A percentile compares a stretch with the other conserved stretches of the same genome.
These are phyloP conservation scores for Stereum hirsutum DNA, from an alignment of 1,284 basidiomycete genomes.

Conservation along the genomic window DNA sequence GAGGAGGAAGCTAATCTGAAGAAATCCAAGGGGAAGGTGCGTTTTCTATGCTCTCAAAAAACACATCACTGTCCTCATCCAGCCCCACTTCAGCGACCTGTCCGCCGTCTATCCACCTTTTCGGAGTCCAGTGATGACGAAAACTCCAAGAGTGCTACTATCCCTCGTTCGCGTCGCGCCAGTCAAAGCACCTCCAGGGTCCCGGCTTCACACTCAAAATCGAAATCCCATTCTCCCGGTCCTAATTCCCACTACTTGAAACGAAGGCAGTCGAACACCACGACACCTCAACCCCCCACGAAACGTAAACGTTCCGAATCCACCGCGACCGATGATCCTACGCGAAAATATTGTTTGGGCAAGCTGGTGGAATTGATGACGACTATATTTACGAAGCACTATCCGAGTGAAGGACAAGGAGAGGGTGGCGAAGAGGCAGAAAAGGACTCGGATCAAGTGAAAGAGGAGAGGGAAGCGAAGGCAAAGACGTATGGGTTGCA, in stretches of 20 bases:
- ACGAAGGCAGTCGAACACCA: conserved; percentile 28
- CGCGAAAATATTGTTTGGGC: conserved; percentile 65
- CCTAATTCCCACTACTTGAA: conserved; percentile 19
- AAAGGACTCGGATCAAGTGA: conserved; percentile 49
- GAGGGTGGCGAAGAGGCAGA: conserved; percentile 20
- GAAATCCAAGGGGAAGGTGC: conserved; percentile 33
- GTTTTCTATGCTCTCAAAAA: conserved; percentile 14
- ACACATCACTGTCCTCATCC: not conserved
- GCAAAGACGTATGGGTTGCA: conserved; percentile 55
- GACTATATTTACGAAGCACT: conserved; percentile 62
- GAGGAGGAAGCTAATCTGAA: conserved; percentile 28
- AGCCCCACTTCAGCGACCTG: conserved; percentile 7
- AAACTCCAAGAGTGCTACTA: conserved; percentile 3
- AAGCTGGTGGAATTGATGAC: conserved; percentile 63
- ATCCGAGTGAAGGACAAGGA: conserved; percentile 21
- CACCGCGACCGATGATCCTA: conserved; percentile 50
- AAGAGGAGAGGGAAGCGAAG: conserved; percentile 36
- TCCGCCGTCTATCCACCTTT: conserved; percentile 14
- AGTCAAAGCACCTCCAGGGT: not conserved
- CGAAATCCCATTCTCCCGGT: conserved; percentile 15
- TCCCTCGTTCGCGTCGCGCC: not conserved
- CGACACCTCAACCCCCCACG: conserved; percentile 9
- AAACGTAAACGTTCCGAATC: conserved; percentile 33
- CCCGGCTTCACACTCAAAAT: conserved; percentile 5
- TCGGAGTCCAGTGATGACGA: conserved; percentile 11